These are phyloP conservation scores for Fusarium sp. DNA, from an alignment of 2,329 filamentous ascomycete genomes.

Conservation along the genomic window DNA sequence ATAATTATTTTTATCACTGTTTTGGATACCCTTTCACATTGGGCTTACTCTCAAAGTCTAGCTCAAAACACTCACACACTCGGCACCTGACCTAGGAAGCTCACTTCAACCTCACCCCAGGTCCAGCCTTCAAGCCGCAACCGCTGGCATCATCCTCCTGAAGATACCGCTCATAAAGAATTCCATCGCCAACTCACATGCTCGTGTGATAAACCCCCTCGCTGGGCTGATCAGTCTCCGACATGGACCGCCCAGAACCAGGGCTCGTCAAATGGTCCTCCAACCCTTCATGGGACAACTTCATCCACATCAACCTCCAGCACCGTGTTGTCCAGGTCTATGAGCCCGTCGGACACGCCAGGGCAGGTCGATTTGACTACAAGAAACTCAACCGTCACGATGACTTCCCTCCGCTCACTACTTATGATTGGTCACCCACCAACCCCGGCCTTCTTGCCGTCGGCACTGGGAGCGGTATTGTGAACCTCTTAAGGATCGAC, in stretches of 20 bases:
- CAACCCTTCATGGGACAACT: constrained; percentile 67
- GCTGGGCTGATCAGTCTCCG: constrained; percentile 25
- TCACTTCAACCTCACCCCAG: constrained; percentile 1
- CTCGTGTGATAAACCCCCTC: not conserved
- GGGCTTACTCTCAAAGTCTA: not conserved
- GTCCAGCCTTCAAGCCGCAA: not conserved
- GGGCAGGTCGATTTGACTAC: constrained; percentile 68
- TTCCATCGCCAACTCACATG: not conserved
- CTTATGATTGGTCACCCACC: constrained; percentile 75
- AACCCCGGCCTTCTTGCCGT: constrained; percentile 77
- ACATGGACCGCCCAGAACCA: constrained; percentile 70
- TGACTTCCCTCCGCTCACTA: constrained; percentile 72
- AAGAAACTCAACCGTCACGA: constrained; percentile 69
- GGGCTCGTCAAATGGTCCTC: constrained; percentile 77
- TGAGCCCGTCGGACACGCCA: constrained; percentile 70
- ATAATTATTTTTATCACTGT: not conserved
- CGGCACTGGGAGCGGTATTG: constrained; percentile 79
- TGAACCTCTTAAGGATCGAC: constrained; percentile 79
- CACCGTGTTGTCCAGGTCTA: constrained; percentile 73
- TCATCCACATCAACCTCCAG: constrained; percentile 74
- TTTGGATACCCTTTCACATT: not conserved
- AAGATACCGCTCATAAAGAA: not conserved
- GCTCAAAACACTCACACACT: not conserved
- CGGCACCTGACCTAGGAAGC: constrained; percentile 8
- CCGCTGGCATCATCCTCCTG: not conserved